phyloP scores from a whole-genome alignment of 495 filamentous ascomycete genomes.

The Trichoderma orchidacearum region DNA sequence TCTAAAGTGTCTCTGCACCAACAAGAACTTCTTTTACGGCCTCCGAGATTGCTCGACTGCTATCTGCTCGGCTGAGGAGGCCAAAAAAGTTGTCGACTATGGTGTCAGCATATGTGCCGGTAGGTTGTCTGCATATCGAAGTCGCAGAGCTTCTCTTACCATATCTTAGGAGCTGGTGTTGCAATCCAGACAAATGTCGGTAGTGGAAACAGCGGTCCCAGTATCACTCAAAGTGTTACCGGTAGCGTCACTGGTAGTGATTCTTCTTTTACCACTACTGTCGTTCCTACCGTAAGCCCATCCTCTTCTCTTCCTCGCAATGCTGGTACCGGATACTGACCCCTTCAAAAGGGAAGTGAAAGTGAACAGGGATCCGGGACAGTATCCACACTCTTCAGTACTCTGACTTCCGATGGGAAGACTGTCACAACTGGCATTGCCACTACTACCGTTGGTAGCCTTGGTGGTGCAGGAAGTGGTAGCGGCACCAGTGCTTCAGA shows the following conservation, averaged over 20 bases:
- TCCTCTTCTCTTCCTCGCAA: not conserved
- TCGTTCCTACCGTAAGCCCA: constrained; percentile 2
- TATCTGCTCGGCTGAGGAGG: constrained; percentile 36
- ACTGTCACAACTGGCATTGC: constrained; percentile 10
- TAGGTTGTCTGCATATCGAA: constrained; percentile 1
- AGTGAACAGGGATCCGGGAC: not conserved
- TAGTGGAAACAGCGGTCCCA: constrained; percentile 10
- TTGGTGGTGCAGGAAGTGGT: not conserved
- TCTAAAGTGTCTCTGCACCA: constrained; percentile 56
- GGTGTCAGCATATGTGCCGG: constrained; percentile 19
- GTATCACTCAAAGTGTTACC: constrained; percentile 3
- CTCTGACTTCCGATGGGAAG: constrained; percentile 12
- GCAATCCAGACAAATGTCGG: constrained; percentile 7
- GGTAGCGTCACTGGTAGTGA: constrained; percentile 5
- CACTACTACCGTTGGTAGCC: constrained; percentile 11
- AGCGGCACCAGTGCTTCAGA: not conserved
- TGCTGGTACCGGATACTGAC: too few species aligned
- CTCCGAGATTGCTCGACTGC: constrained; percentile 65
- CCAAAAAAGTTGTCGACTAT: constrained; percentile 18
- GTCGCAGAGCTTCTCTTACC: not conserved
- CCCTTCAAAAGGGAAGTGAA: not conserved
- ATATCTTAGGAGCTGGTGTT: constrained; percentile 2
- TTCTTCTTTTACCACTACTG: constrained; percentile 1
- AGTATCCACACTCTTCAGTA: constrained; percentile 4
- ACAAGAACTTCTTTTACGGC: constrained; percentile 55